Evolutionary conservation across 2,329 filamentous ascomycete species (phyloP), one percentile per base, ranked within the genome.

Genomic region (Paraphaeosphaeria sporulosa): DNA sequence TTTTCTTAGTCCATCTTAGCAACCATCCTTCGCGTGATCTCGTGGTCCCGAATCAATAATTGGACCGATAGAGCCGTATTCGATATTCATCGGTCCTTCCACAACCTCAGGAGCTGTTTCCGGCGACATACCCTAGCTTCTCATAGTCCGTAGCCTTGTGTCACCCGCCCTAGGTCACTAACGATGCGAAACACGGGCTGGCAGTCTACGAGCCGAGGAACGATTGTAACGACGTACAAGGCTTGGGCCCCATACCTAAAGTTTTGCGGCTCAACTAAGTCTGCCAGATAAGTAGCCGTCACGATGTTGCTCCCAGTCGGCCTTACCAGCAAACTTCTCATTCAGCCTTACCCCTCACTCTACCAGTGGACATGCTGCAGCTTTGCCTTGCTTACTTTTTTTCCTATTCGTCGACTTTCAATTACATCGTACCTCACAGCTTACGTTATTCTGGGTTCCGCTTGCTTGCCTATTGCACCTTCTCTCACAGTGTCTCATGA

Each of bases 281-380:
- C 15, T 51, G 30, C 19, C 12, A 23, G 19, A 42, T 30, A 47
- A 47, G 44, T 47, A 47, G 44, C n/a, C 44, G 6, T 6, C 42
- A 2, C 42, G 4, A 44, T 44, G 42, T 21, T 44, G 10, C 27
- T 27, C 13, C 44, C 23, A 30, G 44, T 23, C 50, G 12, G 21
- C 21, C 50, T n/a, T 10, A 15, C 48, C 19, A 32, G 21, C 23
- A 13, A 15, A 27, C 25, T 27, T 27, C 2, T 25, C 36, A 25
- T 4, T 42, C 50, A 52, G 36, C 50, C 36, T 52, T 52, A 17
- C 36, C 32, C n/a, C 15, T 38, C 36, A 12, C 17, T 13, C 21
- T 23, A 30, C 51, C 23, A 32, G 43, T 54, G 17, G 38, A 9
- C 32, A 54, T 54, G 51, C 51, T 44, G 8, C 19, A 43, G 34